phyloP scores from a whole-genome alignment of 139 green algal species.

The Chlorella ohadii region DNA sequence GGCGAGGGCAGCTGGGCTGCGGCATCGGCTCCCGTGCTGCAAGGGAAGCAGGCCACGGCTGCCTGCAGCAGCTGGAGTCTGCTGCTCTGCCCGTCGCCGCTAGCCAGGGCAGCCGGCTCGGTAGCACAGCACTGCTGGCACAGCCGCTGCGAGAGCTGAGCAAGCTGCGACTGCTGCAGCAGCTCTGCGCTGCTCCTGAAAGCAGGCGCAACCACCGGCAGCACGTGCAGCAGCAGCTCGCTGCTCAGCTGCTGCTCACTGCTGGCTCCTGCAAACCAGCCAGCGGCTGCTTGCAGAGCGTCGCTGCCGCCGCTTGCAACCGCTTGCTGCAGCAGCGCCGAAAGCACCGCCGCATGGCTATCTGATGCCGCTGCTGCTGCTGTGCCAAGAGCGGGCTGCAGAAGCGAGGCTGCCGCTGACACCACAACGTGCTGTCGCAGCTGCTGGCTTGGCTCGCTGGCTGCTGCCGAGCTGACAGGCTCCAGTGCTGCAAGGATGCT shows the following conservation, averaged over 20 bases:
- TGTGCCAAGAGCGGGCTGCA: background rate
- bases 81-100: background rate
- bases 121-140: background rate
- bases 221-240: background rate
- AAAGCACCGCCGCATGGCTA: background rate
- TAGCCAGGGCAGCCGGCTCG: slow-evolving; percentile 7
- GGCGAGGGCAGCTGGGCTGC: slow-evolving; percentile 4
- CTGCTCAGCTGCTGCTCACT: background rate
- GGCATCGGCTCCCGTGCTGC: background rate
- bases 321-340: background rate
- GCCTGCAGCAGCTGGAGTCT: slow-evolving; percentile 11
- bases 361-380: background rate
- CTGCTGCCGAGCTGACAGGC: background rate
- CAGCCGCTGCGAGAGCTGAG: slow-evolving; percentile 22
- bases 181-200: slow-evolving; percentile 8
- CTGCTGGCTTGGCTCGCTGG: background rate
- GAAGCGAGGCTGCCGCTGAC: background rate
- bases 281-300: background rate
- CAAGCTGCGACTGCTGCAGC: slow-evolving; percentile 19
- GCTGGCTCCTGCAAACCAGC: background rate
- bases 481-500: slow-evolving; percentile 4
- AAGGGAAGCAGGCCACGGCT: slow-evolving; percentile 33
- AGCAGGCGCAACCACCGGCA: slow-evolving; percentile 11
- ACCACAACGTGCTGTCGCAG: background rate
- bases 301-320: background rate